phyloP scores from a whole-genome alignment of 257 asterid species.

The Solanum sitiens region DNA sequence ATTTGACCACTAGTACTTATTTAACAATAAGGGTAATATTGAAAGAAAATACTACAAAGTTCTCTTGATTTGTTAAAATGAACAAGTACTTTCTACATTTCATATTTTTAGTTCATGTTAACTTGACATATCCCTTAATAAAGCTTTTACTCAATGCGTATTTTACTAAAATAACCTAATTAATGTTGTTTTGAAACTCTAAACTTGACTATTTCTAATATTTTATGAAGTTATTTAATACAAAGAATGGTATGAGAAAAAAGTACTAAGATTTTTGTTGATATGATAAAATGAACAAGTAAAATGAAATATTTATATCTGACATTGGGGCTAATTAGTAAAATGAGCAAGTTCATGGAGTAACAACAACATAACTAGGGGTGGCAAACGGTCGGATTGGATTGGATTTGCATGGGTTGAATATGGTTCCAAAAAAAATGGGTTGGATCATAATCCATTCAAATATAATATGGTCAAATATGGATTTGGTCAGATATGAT shows the following conservation, averaged over 20 bases:
- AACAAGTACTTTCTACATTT: background rate
- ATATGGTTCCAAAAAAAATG: too few relatives aligned
- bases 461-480: too few relatives aligned
- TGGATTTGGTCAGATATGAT: too few relatives aligned
- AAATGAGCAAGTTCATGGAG: too few relatives aligned
- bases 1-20: background rate
- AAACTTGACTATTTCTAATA: background rate
- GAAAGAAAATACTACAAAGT: background rate
- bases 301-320: background rate
- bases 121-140: background rate
- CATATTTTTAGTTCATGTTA: background rate
- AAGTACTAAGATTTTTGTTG: background rate
- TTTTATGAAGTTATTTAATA: background rate
- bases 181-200: background rate
- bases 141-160: background rate
- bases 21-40: background rate
- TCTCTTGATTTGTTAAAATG: background rate
- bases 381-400: too few relatives aligned
- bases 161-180: background rate
- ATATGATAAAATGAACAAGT: background rate
- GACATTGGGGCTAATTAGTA: background rate
- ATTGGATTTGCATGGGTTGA: too few relatives aligned
- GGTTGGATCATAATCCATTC: too few relatives aligned
- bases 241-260: background rate
- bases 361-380: too few relatives aligned